Evolutionary conservation across 345 rosid genomes (phyloP).

Genomic region (Turritis glabra): DNA sequence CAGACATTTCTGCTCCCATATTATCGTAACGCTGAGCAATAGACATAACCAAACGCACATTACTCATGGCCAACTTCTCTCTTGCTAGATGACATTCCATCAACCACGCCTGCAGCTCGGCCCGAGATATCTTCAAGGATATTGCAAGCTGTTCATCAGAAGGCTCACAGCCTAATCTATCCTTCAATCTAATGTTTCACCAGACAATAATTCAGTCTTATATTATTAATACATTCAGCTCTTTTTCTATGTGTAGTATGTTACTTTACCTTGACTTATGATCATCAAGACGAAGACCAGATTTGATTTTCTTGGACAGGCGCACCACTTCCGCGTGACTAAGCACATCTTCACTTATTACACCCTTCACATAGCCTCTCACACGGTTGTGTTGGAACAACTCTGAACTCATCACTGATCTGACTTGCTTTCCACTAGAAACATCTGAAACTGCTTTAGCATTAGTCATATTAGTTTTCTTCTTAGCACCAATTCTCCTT

Average conservation of each 20-base stretch:
- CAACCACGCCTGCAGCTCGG: slow-evolving; percentile 64
- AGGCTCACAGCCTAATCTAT: slow-evolving; percentile 84
- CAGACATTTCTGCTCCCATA: slow-evolving; percentile 95
- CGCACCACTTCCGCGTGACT: slow-evolving; percentile 78
- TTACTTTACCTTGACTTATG: slow-evolving; percentile 65
- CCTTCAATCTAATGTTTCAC: slow-evolving; percentile 63
- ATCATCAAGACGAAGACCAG: slow-evolving; percentile 78
- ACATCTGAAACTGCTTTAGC: slow-evolving; percentile 39
- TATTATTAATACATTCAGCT: background rate
- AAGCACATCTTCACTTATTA: slow-evolving; percentile 67
- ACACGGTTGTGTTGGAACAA: slow-evolving; percentile 54
- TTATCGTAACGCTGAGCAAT: slow-evolving; percentile 89
- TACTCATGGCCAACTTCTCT: slow-evolving; percentile 95
- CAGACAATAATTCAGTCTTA: slow-evolving; percentile 11
- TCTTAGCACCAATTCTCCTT: slow-evolving; percentile 60
- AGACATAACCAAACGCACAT: slow-evolving; percentile 93
- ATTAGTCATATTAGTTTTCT: slow-evolving; percentile 40
- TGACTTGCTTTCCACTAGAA: slow-evolving; percentile 43
- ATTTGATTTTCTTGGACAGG: slow-evolving; percentile 72
- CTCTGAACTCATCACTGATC: slow-evolving; percentile 54
- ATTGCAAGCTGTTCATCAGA: slow-evolving; percentile 81
- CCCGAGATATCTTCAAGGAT: slow-evolving; percentile 72
- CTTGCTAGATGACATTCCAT: slow-evolving; percentile 82
- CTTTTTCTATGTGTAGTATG: background rate
- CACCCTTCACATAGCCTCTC: slow-evolving; percentile 85